These are phyloP conservation scores for Wickerhamiella spandovensis DNA, from an alignment of 805 yeast genomes.

Conservation along the genomic window DNA sequence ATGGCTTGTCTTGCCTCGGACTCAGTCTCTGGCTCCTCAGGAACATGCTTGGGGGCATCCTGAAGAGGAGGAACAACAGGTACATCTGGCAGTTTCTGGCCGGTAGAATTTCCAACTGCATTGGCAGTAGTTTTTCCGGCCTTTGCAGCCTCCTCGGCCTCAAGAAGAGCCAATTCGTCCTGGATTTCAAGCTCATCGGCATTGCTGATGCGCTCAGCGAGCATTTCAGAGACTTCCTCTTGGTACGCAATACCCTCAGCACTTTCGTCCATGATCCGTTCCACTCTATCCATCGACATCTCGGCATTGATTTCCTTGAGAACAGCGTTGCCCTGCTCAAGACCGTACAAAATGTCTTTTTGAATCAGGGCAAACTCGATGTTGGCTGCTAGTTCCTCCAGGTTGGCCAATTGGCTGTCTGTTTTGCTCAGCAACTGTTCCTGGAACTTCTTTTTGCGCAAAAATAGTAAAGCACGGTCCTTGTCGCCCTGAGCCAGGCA, in stretches of 20 bases:
- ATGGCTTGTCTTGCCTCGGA: neutral
- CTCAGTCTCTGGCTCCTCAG: neutral
- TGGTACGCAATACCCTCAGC: slow-evolving; percentile 74
- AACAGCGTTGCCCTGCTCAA: slow-evolving; percentile 67
- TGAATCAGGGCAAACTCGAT: slow-evolving; percentile 87
- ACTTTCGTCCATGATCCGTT: slow-evolving; percentile 67
- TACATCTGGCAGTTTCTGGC: neutral
- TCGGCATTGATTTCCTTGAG: slow-evolving; percentile 66
- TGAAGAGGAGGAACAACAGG: neutral
- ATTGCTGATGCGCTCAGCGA: slow-evolving; percentile 26
- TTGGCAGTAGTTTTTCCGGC: neutral
- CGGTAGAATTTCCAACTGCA: too few species aligned
- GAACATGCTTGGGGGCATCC: neutral
- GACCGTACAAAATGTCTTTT: slow-evolving; percentile 66
- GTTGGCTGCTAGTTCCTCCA: slow-evolving; percentile 50
- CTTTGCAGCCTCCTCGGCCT: slow-evolving; percentile 1
- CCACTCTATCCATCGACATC: slow-evolving; percentile 66
- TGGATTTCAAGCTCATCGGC: slow-evolving; percentile 26
- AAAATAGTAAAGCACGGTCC: slow-evolving; percentile 50
- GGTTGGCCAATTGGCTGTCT: slow-evolving; percentile 59
- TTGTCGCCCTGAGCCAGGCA: slow-evolving; percentile 41
- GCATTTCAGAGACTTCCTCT: slow-evolving; percentile 32
- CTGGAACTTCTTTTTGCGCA: slow-evolving; percentile 73
- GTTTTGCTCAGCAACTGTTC: slow-evolving; percentile 56
- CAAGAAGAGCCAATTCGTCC: slow-evolving; percentile 14